A percentile compares a stretch with the other conserved stretches of the same genome.
These are phyloP conservation scores for Lentinula guzmanii DNA, from an alignment of 768 basidiomycete genomes.

Conservation along the genomic window DNA sequence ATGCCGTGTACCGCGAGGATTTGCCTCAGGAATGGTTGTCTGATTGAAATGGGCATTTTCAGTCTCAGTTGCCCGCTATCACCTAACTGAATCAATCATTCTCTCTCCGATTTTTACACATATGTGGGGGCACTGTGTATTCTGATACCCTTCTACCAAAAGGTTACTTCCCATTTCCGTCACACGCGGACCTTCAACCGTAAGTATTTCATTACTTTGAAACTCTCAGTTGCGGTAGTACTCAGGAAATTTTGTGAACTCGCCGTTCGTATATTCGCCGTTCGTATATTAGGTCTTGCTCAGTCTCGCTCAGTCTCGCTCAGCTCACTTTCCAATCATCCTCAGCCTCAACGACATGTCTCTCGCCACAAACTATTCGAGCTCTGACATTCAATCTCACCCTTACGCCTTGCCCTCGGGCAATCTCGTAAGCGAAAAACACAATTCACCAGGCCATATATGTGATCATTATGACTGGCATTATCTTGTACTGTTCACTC, in stretches of 20 bases:
- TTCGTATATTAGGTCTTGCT: background rate
- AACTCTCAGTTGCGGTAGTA: background rate
- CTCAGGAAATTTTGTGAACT: background rate
- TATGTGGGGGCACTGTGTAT: background rate
- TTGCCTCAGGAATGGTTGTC: background rate
- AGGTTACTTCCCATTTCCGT: slow-evolving; percentile 1
- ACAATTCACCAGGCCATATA: background rate
- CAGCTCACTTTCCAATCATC: background rate
- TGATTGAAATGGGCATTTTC: background rate
- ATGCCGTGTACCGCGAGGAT: background rate
- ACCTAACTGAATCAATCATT: background rate
- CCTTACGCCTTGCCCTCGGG: background rate
- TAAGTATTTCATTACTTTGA: background rate
- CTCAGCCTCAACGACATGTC: background rate
- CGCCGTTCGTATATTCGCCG: background rate
- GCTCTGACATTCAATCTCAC: background rate
- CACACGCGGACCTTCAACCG: background rate
- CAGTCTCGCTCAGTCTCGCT: background rate
- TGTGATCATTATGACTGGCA: slow-evolving; percentile 14
- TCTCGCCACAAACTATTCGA: background rate
- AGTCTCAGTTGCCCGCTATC: background rate
- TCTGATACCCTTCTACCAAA: background rate
- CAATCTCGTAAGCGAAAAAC: background rate
- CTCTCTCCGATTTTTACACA: background rate
- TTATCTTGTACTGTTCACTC: slow-evolving; percentile 13